Evolutionary conservation across 2,329 filamentous ascomycete species (phyloP), one percentile per base, ranked within the genome.

Genomic region (Blumeria hordei): DNA sequence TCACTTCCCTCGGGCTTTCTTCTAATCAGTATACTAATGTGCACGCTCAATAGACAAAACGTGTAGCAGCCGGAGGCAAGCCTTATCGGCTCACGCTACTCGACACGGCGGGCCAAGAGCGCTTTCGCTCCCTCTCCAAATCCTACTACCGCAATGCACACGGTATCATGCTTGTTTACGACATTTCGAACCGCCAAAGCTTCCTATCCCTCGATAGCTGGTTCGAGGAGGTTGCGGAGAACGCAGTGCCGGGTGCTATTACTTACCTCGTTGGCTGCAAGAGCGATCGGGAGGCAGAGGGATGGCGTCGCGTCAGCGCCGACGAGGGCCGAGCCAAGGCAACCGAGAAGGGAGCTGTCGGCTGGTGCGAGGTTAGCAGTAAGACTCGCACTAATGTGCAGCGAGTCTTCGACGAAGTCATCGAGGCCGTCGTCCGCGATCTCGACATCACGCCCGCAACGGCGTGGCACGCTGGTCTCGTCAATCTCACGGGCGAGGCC

Each of bases 61-160:
- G 70, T 53, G 66, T 77, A 39, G 71, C 70, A 12, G 70, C 77
- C 55, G 69, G 70, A 52, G 73, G 72, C 43, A 72, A 71, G 61
- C 67, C 70, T 3, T 76, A 75, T 59, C 69, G 72, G 32, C 61
- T 77, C 21, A 74, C 73, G 49, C 69, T 77, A 53, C 74, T 77
- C 59, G 92, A 98, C 66, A 98, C 92, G 0, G 92, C 92, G 5
- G 92, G 92, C 54, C 95, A 93, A 57, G 92, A 98, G 69, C 80
- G 92, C 58, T 98, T 96, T 69, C 85, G 92, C 60, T 93, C 86
- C 57, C 88, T 96, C 41, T 94, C 86, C 32, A 78, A 92, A 60
- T 92, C 85, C 47, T 98, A 96, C 71, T 96, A 98, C 69, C 83
- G 92, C 64, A 90, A 90, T 59, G 92, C 92, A 1, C 90, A 92